Evolutionary conservation across 2,329 filamentous ascomycete species (phyloP), one percentile per base, ranked within the genome.

Genomic region (Alternaria triticimaculans): DNA sequence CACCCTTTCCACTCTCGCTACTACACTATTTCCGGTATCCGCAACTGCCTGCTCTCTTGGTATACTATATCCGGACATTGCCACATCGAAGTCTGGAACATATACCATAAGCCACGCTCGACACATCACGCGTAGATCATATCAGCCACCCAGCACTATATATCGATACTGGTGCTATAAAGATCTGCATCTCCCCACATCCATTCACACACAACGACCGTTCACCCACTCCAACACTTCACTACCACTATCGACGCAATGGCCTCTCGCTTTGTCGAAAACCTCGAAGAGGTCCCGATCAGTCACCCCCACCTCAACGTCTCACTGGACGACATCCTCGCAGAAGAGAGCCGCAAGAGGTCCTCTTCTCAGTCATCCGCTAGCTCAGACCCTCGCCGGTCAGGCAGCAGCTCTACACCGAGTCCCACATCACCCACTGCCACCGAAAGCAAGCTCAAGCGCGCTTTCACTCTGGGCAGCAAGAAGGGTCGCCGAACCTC

Each of bases 241-340:
- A 45, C 14, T 18, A 33, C 30, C 28, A 57, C 49, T 11, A 54
- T 50, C 56, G 60, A 63, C 60, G 69, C 60, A 62, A 79, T 79
- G 72, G 69, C 74, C 18, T 80, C 78, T 26, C 79, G 80, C 54
- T 81, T 81, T 54, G 76, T 77, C 55, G 79, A 81, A 57, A 76
- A 79, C 67, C 76, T 81, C 58, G 76, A 80, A 63, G 73, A 77
- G 63, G 75, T 76, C 20, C 74, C 76, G 18, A 78, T 77, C 65
- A 76, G 73, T 21, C 77, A 80, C 48, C 77, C 78, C 28, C 76
- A 78, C 51, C 77, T 79, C 67, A 81, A 81, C 59, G 78, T 81
- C 65, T 79, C 74, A 12, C 70, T 81, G 20, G 77, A 81, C 37
- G 78, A 81, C 65, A 78, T 81, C 20, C 74, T 81, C 25, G 77